Evolutionary conservation across 345 rosid genomes (phyloP), one percentile per base, ranked within the genome.

Genomic region (Jatropha curcas): DNA sequence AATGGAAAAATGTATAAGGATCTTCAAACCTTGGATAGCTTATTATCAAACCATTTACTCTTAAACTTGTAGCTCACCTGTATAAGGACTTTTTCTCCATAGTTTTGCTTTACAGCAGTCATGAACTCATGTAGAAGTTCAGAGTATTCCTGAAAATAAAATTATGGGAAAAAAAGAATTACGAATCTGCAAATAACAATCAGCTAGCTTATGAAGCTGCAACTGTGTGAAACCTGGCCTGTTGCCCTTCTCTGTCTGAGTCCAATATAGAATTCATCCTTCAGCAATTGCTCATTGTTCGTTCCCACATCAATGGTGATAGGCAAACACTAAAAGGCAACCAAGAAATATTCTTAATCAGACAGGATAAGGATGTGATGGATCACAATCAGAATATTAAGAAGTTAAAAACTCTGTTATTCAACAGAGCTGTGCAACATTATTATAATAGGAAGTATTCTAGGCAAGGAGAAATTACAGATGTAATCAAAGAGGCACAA

Each of bases 261-360:
- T 51, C 98, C 97, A 37, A 90, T 92, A 72, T 92, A 92, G 77
- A 93, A 89, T 82, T 93, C 98, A 78, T 93, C 87, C 28, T 91
- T 88, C 81, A 93, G 81, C 85, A 93, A 74, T 53, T 84, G 41
- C 79, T 89, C 93, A 81, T 93, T 93, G 86, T 93, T 91, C 68
- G 98, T 91, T 62, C 97, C 98, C 81, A 93, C 95, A 78, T 93
- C 98, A 72, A 93, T 83, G 17, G 95, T 93, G 67, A 93, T 66
- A 51, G 98, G 98, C 79, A 91, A 91, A 81, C 98, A 88, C 97
- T 93, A 64, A 41, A 79, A 73, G 25, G 60, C 51, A 72, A 55
- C 35, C 20, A 6, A 33, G 60, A 59, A 22, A 31, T 33, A 57
- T 16, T 17, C 16, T 51, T 25, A 59, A 16, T 66, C 58, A 73